phyloP scores from a whole-genome alignment of 1,284 basidiomycete genomes.

The Pyrrhoderma lamaoense region DNA sequence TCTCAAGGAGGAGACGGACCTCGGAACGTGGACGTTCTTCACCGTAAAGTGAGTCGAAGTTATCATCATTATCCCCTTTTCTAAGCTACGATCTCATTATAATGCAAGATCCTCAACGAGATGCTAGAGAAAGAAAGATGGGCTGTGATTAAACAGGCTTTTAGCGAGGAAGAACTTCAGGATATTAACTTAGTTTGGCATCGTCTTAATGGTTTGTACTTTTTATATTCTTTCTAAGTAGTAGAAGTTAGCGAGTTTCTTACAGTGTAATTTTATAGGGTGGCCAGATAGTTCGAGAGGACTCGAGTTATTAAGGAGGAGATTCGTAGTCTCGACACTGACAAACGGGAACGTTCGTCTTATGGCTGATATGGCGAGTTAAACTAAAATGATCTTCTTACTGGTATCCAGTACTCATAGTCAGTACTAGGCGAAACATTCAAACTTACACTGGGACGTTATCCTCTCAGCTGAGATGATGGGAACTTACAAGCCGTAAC shows the following conservation, averaged over 20 bases:
- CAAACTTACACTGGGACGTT: conserved; percentile 54
- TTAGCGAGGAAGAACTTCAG: conserved; percentile 36
- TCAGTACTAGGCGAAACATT: conserved; percentile 43
- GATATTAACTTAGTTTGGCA: conserved; percentile 51
- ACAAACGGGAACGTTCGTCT: conserved; percentile 59
- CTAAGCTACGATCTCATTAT: neutral
- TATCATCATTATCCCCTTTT: neutral
- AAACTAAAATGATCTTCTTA: neutral
- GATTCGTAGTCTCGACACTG: conserved; percentile 43
- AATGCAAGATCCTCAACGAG: conserved; percentile 50
- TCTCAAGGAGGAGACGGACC: conserved; percentile 40
- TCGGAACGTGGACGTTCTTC: conserved; percentile 46
- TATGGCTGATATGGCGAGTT: conserved; percentile 49
- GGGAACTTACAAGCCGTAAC: conserved; percentile 54
- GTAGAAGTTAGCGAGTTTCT: neutral
- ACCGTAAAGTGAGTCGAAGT: conserved; percentile 36
- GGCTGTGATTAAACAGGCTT: conserved; percentile 35
- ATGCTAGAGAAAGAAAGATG: conserved; percentile 44
- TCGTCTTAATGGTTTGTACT: conserved; percentile 37
- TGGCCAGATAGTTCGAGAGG: conserved; percentile 51
- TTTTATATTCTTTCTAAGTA: neutral
- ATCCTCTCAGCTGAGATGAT: conserved; percentile 55
- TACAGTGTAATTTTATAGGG: conserved; percentile 27
- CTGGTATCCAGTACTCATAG: neutral
- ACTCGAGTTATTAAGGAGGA: conserved; percentile 42